Conservation (phyloP, 495 filamentous ascomycete genomes). For the Trypethelium eluteriae region DNA sequence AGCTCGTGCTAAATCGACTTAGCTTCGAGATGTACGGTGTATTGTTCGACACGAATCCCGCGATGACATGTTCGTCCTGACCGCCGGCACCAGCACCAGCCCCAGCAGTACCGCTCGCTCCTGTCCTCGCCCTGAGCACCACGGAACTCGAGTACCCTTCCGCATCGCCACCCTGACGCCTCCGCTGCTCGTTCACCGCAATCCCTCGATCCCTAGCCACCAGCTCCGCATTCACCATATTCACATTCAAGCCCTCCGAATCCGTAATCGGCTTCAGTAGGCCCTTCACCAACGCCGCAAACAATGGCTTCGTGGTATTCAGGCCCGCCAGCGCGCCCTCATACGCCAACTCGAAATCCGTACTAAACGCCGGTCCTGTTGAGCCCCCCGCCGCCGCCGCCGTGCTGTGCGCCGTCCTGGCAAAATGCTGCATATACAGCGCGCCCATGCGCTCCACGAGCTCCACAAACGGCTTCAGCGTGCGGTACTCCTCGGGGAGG, state of each 20-base stretch:
- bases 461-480: constrained; percentile 59
- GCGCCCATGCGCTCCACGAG: constrained; percentile 63
- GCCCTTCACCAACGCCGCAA: constrained; percentile 62
- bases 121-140: constrained; percentile 42
- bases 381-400: constrained; percentile 15
- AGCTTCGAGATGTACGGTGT: constrained; percentile 56
- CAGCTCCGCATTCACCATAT: constrained; percentile 65
- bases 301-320: constrained; percentile 59
- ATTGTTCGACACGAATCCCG: constrained; percentile 55
- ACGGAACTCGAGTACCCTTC: constrained; percentile 53
- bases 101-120: constrained; percentile 12
- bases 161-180: constrained; percentile 41
- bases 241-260: constrained; percentile 54
- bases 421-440: constrained; percentile 63
- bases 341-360: constrained; percentile 62
- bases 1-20: constrained; percentile 55
- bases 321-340: constrained; percentile 56
- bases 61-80: constrained; percentile 49
- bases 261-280: constrained; percentile 53
- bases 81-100: background rate
- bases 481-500: constrained; percentile 61
- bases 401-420: constrained; percentile 9
- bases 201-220: constrained; percentile 63
- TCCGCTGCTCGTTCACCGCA: constrained; percentile 56
- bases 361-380: constrained; percentile 33